phyloP scores from a whole-genome alignment of 2,329 filamentous ascomycete species.

The Claviceps fusiformis region DNA sequence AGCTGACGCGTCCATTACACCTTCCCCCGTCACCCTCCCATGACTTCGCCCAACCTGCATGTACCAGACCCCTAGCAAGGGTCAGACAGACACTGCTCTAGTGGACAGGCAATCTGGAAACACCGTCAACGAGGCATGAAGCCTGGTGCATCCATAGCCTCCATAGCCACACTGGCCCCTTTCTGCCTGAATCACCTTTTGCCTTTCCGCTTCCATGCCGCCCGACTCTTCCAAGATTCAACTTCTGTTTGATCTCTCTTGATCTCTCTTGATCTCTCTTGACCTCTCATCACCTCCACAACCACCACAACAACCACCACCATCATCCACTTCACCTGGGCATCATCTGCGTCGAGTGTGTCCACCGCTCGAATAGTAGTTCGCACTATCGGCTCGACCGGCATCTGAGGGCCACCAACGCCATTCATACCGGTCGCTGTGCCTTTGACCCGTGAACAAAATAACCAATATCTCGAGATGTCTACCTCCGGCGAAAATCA shows the following conservation, averaged over 20 bases:
- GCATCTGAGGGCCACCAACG: constrained; percentile 1
- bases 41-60: not conserved
- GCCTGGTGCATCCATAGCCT: constrained; percentile 21
- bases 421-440: constrained; percentile 1
- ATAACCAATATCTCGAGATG: constrained; percentile 16
- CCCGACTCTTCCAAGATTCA: not conserved
- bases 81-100: not conserved
- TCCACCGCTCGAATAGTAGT: not conserved
- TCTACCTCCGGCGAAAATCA: constrained; percentile 29
- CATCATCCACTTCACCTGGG: not conserved
- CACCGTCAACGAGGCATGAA: constrained; percentile 13
- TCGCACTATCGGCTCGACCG: not conserved
- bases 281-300: not conserved
- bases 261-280: not conserved
- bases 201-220: constrained; percentile 4
- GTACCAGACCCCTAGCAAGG: not conserved
- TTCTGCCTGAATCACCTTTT: constrained; percentile 13
- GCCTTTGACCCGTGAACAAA: not conserved
- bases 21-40: constrained; percentile 3
- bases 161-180: constrained; percentile 20
- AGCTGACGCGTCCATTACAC: constrained; percentile 18
- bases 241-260: not conserved
- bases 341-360: not conserved
- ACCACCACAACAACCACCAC: not conserved
- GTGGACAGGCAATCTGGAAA: not conserved